Conservation (phyloP, 169 alveolate genomes). For the Eimeria zaria region DNA sequence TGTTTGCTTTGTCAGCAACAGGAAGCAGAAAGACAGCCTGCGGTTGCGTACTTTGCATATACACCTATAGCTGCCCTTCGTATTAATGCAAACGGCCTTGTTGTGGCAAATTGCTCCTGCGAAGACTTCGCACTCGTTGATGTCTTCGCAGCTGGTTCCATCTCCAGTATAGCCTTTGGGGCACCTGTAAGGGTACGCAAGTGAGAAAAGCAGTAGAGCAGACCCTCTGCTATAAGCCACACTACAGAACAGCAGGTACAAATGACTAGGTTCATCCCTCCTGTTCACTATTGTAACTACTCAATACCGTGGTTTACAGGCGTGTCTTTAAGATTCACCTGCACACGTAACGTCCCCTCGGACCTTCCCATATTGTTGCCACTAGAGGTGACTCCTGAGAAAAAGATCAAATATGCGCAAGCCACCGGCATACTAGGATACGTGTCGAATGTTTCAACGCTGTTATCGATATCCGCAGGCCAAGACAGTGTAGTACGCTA, state of each 20-base stretch:
- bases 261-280: neutral
- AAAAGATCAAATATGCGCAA: neutral
- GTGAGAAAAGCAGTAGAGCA: neutral
- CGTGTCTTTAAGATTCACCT: neutral
- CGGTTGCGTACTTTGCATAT: constrained; percentile 84
- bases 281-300: neutral
- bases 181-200: constrained; percentile 25
- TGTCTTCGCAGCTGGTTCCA: constrained; percentile 79
- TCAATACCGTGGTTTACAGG: neutral
- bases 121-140: constrained; percentile 82
- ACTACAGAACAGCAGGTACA: neutral
- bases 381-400: constrained; percentile 63
- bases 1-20: neutral
- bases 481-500: neutral
- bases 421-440: neutral
- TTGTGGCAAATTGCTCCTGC: constrained; percentile 84
- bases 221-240: neutral
- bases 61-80: constrained; percentile 87
- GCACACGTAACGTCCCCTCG: constrained; percentile 73
- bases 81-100: constrained; percentile 87
- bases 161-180: constrained; percentile 81
- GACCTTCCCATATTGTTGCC: constrained; percentile 75
- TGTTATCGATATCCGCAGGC: neutral
- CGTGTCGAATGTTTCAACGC: neutral
- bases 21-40: constrained; percentile 32